Evolutionary conservation across 2,329 filamentous ascomycete species (phyloP).

Genomic region (Zalaria obscura): DNA sequence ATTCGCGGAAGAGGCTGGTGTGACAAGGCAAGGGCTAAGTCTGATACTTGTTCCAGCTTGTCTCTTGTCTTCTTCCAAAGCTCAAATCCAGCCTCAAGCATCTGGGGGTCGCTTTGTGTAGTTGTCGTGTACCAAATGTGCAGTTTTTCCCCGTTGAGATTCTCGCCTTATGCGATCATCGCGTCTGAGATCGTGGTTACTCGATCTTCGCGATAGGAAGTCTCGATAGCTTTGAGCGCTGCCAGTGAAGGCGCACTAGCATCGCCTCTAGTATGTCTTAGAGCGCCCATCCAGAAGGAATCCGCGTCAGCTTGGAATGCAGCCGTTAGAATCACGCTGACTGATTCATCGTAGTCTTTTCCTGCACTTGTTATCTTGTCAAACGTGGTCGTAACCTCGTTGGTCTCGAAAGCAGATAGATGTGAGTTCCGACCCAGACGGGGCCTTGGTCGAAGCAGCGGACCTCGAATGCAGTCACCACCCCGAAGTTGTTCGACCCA

Average conservation of each 20-base stretch:
- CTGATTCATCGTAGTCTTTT: conserved; percentile 16
- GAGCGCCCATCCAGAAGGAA: not conserved
- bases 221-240: not conserved
- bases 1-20: not conserved
- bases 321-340: not conserved
- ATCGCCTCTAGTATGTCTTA: not conserved
- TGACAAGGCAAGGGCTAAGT: not conserved
- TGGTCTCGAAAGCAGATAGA: conserved; percentile 15
- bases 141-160: not conserved
- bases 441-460: not conserved
- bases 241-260: not conserved
- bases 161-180: not conserved
- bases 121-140: not conserved
- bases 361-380: not conserved
- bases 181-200: not conserved
- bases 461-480: conserved; percentile 28
- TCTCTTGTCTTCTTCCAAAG: not conserved
- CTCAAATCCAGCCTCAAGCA: not conserved
- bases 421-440: conserved; percentile 30
- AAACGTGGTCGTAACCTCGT: not conserved
- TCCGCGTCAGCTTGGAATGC: not conserved
- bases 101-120: not conserved
- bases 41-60: not conserved
- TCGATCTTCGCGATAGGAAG: not conserved
- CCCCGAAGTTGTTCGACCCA: conserved; percentile 31